Conservation (phyloP, 192 early-diverging fungal genomes). For the Umbelopsis sp. region DNA sequence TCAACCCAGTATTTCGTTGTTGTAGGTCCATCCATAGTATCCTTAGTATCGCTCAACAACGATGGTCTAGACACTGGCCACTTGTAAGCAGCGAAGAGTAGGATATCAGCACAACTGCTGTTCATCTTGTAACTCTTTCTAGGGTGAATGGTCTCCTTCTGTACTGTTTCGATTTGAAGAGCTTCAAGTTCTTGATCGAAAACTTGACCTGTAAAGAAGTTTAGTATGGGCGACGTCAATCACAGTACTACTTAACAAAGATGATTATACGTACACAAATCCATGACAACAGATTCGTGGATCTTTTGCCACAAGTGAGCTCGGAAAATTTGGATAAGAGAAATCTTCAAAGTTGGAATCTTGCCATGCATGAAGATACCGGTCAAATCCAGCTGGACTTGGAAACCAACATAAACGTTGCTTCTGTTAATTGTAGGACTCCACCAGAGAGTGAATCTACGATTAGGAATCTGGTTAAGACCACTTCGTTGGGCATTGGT, state of each 20-base stretch:
- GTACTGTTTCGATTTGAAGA: constrained; percentile 96
- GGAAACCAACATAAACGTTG: constrained; percentile 99
- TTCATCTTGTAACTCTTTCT: constrained; percentile 99
- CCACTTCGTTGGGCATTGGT: constrained; percentile 98
- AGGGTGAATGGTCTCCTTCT: constrained; percentile 99
- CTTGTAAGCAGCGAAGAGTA: constrained; percentile 96
- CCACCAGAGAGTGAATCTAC: constrained; percentile 99
- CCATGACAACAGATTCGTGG: constrained; percentile 84
- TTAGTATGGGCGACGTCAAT: neutral
- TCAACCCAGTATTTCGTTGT: constrained; percentile 99
- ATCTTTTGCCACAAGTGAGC: constrained; percentile 99
- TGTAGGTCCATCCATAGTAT: constrained; percentile 95
- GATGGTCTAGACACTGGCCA: constrained; percentile 98
- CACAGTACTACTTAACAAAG: neutral
- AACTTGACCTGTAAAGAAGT: constrained; percentile 70
- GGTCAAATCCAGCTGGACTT: constrained; percentile 98
- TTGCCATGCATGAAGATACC: constrained; percentile 99
- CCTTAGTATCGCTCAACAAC: constrained; percentile 89
- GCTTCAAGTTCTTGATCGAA: constrained; percentile 98
- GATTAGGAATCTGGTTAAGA: constrained; percentile 99
- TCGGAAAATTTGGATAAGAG: constrained; percentile 97
- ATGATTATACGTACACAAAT: constrained; percentile 37
- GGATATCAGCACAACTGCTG: constrained; percentile 78
- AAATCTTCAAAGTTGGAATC: constrained; percentile 99
- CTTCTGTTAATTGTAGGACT: constrained; percentile 97